Percentiles rank a stretch among this genome's conserved stretches.
Evolutionary conservation across 129 eudicot species (phyloP).

Genomic region (Helianthus tuberosus): DNA sequence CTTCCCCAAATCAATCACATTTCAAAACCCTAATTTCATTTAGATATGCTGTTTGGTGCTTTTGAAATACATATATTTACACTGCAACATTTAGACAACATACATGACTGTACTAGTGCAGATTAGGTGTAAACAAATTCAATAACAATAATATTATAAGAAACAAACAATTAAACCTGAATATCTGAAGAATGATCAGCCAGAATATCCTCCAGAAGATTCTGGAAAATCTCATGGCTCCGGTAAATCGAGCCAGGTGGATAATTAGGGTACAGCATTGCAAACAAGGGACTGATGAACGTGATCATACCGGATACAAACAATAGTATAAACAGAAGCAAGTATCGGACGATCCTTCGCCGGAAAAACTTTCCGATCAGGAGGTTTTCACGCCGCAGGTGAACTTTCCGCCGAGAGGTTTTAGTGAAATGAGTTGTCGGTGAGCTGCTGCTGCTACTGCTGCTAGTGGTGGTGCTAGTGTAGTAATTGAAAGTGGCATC

Average conservation of each 20-base stretch:
- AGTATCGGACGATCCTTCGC: constrained; percentile 42
- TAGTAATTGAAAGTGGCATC: constrained; percentile 34
- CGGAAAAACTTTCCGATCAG: constrained; percentile 46
- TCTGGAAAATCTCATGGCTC: constrained; percentile 69
- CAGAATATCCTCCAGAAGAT: constrained; percentile 52
- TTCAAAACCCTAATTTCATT: no score
- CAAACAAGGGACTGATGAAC: constrained; percentile 55
- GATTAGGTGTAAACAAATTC: background rate
- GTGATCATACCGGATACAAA: constrained; percentile 62
- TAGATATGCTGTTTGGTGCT: background rate
- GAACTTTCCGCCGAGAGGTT: constrained; percentile 45
- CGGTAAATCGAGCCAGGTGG: constrained; percentile 80
- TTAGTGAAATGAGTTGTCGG: constrained; percentile 13
- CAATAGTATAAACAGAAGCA: constrained; percentile 45
- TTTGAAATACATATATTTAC: no score
- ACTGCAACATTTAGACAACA: background rate
- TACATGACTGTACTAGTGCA: background rate
- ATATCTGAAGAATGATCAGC: constrained; percentile 61
- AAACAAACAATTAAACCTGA: constrained; percentile 44
- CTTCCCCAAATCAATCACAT: no score
- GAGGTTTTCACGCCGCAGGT: constrained; percentile 43
- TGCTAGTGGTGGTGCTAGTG: constrained; percentile 22
- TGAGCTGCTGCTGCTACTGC: constrained; percentile 27
- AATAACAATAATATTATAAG: background rate
- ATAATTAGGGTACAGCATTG: constrained; percentile 47